These are phyloP conservation scores for Lagenidium sp. DNA, from an alignment of 352 stramenopile genomes.

Conservation along the genomic window DNA sequence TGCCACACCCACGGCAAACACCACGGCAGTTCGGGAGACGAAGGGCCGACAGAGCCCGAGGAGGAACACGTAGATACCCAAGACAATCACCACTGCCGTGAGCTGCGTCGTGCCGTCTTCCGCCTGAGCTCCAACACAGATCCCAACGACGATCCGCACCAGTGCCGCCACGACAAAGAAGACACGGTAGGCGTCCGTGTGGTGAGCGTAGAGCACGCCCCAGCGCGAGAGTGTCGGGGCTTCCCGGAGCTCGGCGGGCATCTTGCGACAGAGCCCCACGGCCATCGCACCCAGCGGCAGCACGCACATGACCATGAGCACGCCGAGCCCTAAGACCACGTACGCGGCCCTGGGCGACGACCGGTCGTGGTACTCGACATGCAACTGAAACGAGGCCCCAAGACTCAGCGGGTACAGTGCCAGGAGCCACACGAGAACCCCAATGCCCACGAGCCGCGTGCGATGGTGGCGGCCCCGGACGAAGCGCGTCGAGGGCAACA, in stretches of 20 bases:
- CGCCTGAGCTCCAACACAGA: conserved; percentile 21
- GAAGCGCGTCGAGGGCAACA: background rate
- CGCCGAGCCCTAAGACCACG: conserved; percentile 10
- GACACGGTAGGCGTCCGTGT: conserved; percentile 18
- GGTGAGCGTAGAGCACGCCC: conserved; percentile 27
- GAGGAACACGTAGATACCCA: conserved; percentile 20
- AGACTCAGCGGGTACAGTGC: conserved; percentile 29
- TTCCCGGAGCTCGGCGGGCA: conserved; percentile 15
- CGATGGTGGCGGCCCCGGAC: conserved; percentile 9
- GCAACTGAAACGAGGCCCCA: conserved; percentile 23
- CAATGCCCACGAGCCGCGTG: conserved; percentile 21
- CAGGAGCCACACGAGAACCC: conserved; percentile 29
- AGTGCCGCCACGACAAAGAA: conserved; percentile 27
- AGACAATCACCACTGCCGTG: conserved; percentile 20
- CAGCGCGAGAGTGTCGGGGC: conserved; percentile 18
- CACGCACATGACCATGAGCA: conserved; percentile 7
- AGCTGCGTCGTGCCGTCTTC: conserved; percentile 19
- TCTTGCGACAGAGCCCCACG: conserved; percentile 11
- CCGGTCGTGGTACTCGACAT: conserved; percentile 12
- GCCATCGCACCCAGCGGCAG: conserved; percentile 8
- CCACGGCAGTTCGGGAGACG: conserved; percentile 6
- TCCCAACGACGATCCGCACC: conserved; percentile 18
- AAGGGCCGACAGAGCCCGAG: conserved; percentile 23
- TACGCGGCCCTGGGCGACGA: conserved; percentile 11
- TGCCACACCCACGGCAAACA: conserved; percentile 3